phyloP scores from a whole-genome alignment of 257 asterid genomes.

The Nicotiana attenuata region DNA sequence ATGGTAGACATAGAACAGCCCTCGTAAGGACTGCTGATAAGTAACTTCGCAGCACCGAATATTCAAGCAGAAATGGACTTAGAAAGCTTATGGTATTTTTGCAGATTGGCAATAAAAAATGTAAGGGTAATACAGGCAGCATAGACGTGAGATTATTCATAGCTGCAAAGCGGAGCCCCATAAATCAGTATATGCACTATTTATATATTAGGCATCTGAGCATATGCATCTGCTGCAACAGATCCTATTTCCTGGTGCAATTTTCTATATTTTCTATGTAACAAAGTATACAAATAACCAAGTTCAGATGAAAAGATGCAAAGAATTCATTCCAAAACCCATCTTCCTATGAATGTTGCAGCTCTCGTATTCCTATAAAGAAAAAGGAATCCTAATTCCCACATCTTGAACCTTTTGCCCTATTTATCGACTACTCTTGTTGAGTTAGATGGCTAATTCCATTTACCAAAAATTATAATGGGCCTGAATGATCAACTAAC shows the following conservation, averaged over 20 bases:
- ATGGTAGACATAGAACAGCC: background rate
- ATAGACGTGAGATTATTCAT: background rate
- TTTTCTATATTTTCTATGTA: background rate
- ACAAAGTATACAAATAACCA: background rate
- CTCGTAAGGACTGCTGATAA: background rate
- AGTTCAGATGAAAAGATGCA: background rate
- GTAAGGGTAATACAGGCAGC: background rate
- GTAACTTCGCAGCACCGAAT: too few relatives aligned
- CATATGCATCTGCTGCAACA: background rate
- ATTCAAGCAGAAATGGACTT: background rate
- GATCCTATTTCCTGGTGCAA: background rate
- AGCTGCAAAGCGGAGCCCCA: background rate
- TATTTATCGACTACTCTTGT: background rate
- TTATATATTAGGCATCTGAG: background rate
- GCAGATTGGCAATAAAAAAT: too few relatives aligned
- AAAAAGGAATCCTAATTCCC: background rate
- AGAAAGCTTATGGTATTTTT: background rate
- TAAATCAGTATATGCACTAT: background rate
- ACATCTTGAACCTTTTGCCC: background rate
- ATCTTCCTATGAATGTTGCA: background rate
- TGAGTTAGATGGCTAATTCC: background rate
- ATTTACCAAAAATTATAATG: background rate
- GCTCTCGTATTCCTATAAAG: background rate
- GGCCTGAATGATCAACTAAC: background rate
- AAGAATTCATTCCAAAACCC: background rate